phyloP scores from a whole-genome alignment of 2,329 filamentous ascomycete genomes.

The Fonsecaea erecta region DNA sequence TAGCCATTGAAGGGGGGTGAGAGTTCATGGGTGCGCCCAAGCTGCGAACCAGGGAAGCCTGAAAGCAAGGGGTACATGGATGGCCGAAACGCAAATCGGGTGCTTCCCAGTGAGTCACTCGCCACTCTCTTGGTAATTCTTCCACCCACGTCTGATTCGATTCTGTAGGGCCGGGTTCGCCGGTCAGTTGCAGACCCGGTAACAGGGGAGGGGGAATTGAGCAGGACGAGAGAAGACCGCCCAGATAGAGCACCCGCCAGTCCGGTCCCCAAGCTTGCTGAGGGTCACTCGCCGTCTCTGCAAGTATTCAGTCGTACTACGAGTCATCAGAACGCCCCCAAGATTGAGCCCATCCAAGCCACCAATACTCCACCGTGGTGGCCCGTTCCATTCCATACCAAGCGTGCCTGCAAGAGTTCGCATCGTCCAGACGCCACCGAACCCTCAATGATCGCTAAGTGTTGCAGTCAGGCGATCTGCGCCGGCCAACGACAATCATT shows the following conservation, averaged over 20 bases:
- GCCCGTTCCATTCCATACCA: conserved; percentile 8
- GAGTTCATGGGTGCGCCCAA: conserved; percentile 5
- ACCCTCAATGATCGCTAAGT: background rate
- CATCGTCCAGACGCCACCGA: conserved; percentile 12
- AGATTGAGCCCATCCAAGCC: conserved; percentile 4
- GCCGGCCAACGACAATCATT: conserved; percentile 15
- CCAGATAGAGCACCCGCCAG: background rate
- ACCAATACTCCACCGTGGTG: conserved; percentile 9
- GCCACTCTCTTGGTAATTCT: background rate
- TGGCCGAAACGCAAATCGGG: conserved; percentile 19
- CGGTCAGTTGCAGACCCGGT: background rate
- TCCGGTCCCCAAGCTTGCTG: background rate
- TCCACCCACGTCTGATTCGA: background rate
- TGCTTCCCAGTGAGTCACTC: conserved; percentile 21
- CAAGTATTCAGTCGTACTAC: too few relatives aligned
- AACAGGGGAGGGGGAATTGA: background rate
- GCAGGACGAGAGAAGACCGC: background rate
- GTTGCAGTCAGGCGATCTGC: conserved; percentile 14
- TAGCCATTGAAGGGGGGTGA: conserved; percentile 15
- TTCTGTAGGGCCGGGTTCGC: background rate
- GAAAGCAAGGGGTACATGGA: background rate
- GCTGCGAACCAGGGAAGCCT: background rate
- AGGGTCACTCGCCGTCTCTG: background rate
- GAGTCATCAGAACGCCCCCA: background rate
- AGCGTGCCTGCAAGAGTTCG: conserved; percentile 11